Percentiles rank a stretch among this genome's conserved stretches.
phyloP scores from a whole-genome alignment of 2,329 filamentous ascomycete species.

The Botryotinia calthae region DNA sequence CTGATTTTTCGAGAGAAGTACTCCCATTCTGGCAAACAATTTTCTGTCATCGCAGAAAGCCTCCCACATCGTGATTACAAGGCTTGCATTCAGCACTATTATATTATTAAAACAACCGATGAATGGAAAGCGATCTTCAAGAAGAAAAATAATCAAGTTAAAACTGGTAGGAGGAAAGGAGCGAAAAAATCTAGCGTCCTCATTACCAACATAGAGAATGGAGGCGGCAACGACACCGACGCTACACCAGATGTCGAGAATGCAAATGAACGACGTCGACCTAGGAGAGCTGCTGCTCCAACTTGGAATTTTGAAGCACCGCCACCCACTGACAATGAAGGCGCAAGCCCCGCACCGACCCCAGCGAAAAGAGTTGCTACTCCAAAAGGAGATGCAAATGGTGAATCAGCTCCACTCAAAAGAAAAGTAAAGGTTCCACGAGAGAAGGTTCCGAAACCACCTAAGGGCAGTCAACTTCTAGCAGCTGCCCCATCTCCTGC shows the following conservation, averaged over 20 bases:
- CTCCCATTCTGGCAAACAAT: slow-evolving; percentile 75
- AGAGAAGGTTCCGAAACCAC: slow-evolving; percentile 36
- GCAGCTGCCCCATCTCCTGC: slow-evolving; percentile 32
- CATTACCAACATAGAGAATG: slow-evolving; percentile 56
- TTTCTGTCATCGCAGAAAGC: slow-evolving; percentile 71
- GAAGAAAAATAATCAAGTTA: slow-evolving; percentile 47
- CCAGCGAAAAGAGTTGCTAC: slow-evolving; percentile 50
- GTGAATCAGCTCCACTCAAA: slow-evolving; percentile 42
- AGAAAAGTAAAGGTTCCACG: slow-evolving; percentile 35
- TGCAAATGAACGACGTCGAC: slow-evolving; percentile 55
- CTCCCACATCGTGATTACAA: slow-evolving; percentile 69
- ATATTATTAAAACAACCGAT: slow-evolving; percentile 77
- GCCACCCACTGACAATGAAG: slow-evolving; percentile 56
- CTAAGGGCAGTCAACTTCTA: slow-evolving; percentile 37
- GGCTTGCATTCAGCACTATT: slow-evolving; percentile 83
- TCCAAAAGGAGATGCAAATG: slow-evolving; percentile 45
- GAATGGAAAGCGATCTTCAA: slow-evolving; percentile 61
- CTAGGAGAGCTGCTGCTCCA: slow-evolving; percentile 63
- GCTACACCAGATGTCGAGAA: slow-evolving; percentile 49
- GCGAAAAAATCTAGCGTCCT: slow-evolving; percentile 62
- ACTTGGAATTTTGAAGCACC: slow-evolving; percentile 67
- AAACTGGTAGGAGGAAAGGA: slow-evolving; percentile 52
- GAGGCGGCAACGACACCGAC: slow-evolving; percentile 36
- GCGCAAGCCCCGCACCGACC: slow-evolving; percentile 55
- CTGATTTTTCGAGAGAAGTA: slow-evolving; percentile 72